Percentiles rank a stretch among this genome's conserved stretches.
phyloP scores from a whole-genome alignment of 1,284 basidiomycete species.

The Ceratobasidium sp. region DNA sequence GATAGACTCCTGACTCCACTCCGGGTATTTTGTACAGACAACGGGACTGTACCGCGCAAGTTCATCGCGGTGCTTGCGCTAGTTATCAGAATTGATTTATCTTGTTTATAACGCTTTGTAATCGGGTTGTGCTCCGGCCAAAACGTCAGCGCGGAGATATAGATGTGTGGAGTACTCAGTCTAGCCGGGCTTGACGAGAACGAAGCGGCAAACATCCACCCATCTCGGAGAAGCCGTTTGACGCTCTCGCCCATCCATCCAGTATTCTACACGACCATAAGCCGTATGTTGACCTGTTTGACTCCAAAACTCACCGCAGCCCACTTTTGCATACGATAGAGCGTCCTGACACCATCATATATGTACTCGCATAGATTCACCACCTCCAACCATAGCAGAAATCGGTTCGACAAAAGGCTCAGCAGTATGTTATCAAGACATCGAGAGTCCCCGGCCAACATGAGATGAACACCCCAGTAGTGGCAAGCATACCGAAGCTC shows the following conservation, averaged over 20 bases:
- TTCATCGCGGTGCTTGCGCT: not conserved
- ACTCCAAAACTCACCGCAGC: not conserved
- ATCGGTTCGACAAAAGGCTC: not conserved
- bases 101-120: not conserved
- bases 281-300: not conserved
- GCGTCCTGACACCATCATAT: not conserved
- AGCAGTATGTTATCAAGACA: not conserved
- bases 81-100: not conserved
- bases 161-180: conserved; percentile 23
- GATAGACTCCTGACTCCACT: too few relatives aligned
- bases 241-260: not conserved
- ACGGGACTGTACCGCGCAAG: too few relatives aligned
- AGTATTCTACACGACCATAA: not conserved
- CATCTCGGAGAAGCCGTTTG: not conserved
- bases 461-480: not conserved
- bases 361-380: conserved; percentile 1
- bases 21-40: not conserved
- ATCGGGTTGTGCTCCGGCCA: not conserved
- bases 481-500: not conserved
- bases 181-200: not conserved
- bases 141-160: not conserved
- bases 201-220: not conserved
- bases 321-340: not conserved
- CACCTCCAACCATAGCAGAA: conserved; percentile 21
- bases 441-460: not conserved